Evolutionary conservation across 2,329 filamentous ascomycete species (phyloP).

Genomic region (Exophiala sideris): DNA sequence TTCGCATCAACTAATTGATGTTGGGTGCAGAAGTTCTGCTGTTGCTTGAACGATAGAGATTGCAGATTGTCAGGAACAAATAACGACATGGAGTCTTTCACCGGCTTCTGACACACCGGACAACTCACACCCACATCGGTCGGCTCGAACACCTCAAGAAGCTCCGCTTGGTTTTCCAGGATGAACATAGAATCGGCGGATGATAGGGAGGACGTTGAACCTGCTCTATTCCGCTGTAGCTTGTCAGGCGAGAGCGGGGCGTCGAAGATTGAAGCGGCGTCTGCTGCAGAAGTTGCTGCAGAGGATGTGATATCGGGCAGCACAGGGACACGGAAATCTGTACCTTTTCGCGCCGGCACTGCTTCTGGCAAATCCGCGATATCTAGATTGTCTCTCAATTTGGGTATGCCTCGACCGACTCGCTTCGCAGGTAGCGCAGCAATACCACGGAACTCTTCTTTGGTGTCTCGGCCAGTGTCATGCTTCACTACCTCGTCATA

Average conservation of each 20-base stretch:
- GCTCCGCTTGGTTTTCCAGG: conserved; percentile 16
- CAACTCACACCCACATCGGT: conserved; percentile 2
- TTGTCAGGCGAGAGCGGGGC: background rate
- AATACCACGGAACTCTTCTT: conserved; percentile 6
- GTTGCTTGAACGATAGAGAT: conserved; percentile 20
- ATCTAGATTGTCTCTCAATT: background rate
- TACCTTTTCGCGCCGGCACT: background rate
- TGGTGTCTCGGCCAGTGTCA: background rate
- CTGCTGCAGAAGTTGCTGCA: conserved; percentile 5
- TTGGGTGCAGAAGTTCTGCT: conserved; percentile 25
- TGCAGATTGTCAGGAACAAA: conserved; percentile 20
- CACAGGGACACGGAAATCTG: conserved; percentile 13
- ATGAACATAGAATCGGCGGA: conserved; percentile 21
- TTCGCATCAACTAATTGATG: conserved; percentile 24
- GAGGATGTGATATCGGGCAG: conserved; percentile 18
- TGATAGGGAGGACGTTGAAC: conserved; percentile 24
- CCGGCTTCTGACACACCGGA: conserved; percentile 11
- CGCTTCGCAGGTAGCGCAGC: background rate
- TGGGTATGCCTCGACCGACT: background rate
- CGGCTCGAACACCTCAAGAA: background rate
- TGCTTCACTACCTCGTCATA: conserved; percentile 7
- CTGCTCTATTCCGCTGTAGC: conserved; percentile 7
- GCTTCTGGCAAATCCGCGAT: conserved; percentile 5
- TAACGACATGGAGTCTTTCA: conserved; percentile 6
- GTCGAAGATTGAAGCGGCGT: conserved; percentile 8